These are phyloP conservation scores for Aethionema arabicum DNA, from an alignment of 345 rosid genomes.

Conservation along the genomic window DNA sequence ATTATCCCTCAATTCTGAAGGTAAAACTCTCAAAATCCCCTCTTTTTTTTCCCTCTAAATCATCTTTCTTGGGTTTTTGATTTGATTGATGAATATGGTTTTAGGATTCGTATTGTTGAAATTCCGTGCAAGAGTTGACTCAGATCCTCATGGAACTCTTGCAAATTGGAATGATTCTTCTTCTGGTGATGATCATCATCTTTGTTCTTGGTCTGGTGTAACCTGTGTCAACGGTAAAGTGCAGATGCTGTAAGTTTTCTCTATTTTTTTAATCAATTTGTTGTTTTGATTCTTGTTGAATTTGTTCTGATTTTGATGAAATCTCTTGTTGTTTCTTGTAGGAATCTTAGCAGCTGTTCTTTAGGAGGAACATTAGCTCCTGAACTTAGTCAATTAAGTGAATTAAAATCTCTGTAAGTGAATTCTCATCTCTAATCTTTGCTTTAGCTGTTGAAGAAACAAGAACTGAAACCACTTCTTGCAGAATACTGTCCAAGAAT, in stretches of 20 bases:
- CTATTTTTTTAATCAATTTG: background rate
- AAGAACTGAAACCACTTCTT: conserved; percentile 8
- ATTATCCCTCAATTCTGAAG: conserved; percentile 56
- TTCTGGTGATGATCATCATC: conserved; percentile 35
- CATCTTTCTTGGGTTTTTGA: background rate
- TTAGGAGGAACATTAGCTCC: conserved; percentile 74
- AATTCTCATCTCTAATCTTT: conserved; percentile 1
- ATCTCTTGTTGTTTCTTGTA: conserved; percentile 22
- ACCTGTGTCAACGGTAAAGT: conserved; percentile 68
- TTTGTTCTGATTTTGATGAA: conserved; percentile 21
- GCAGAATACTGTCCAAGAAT: conserved; percentile 59
- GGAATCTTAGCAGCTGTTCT: conserved; percentile 62
- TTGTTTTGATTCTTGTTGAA: background rate
- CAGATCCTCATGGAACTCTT: conserved; percentile 72
- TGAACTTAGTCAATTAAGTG: conserved; percentile 64
- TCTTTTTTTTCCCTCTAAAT: background rate
- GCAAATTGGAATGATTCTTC: conserved; percentile 57
- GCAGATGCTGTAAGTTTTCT: conserved; percentile 69
- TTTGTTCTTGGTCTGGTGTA: conserved; percentile 79
- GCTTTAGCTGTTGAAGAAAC: conserved; percentile 13
- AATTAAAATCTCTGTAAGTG: conserved; percentile 73
- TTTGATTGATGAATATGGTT: conserved; percentile 23
- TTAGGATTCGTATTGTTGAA: conserved; percentile 69
- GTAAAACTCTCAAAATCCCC: conserved; percentile 33
- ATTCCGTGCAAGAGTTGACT: conserved; percentile 55